Conservation (phyloP, 1,139 yeast species). For the Candida pseudoviswanathii region DNA sequence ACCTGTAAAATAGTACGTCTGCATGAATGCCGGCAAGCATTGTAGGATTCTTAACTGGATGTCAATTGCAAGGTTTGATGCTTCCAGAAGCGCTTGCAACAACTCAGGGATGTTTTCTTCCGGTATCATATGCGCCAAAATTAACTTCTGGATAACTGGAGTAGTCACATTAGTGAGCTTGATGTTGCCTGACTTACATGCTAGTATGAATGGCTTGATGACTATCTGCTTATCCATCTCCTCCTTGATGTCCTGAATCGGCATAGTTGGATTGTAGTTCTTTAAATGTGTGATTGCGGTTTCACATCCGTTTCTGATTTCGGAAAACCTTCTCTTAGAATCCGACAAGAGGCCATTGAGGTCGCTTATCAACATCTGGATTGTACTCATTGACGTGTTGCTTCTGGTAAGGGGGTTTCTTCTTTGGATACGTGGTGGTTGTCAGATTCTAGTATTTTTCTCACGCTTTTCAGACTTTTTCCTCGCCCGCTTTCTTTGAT, state of each 20-base stretch:
- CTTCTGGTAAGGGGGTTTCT: background rate
- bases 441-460: background rate
- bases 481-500: background rate
- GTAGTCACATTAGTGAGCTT: constrained; percentile 73
- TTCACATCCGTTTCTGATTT: constrained; percentile 69
- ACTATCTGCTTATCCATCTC: constrained; percentile 51
- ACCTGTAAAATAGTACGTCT: constrained; percentile 65
- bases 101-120: constrained; percentile 52
- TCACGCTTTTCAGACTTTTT: background rate
- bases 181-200: constrained; percentile 75
- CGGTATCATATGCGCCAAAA: constrained; percentile 52
- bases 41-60: constrained; percentile 88
- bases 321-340: constrained; percentile 68
- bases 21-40: constrained; percentile 73
- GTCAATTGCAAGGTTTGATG: constrained; percentile 76
- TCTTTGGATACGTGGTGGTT: background rate
- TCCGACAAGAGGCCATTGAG: constrained; percentile 63
- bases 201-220: constrained; percentile 67
- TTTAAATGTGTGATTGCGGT: constrained; percentile 54
- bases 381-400: constrained; percentile 29
- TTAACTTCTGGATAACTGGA: constrained; percentile 65
- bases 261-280: constrained; percentile 20
- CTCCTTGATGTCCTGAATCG: constrained; percentile 22
- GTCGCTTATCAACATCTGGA: constrained; percentile 56
- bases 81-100: constrained; percentile 68